Evolutionary conservation across 2,329 filamentous ascomycete species (phyloP).

Genomic region (Penicillium sp.): DNA sequence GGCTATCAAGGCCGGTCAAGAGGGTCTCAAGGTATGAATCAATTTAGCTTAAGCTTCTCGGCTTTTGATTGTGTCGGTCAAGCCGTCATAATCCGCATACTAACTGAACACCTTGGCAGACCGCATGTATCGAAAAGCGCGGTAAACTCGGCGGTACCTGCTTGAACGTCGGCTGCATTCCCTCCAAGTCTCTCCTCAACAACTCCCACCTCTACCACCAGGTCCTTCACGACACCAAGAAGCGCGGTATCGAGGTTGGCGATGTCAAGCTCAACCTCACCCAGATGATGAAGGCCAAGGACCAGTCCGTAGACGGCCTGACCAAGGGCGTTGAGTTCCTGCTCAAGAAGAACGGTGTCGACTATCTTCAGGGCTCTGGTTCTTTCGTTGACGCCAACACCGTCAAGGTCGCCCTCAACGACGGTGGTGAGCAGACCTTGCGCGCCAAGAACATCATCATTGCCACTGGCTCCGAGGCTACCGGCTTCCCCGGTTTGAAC

Average conservation of each 20-base stretch:
- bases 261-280: conserved; percentile 94
- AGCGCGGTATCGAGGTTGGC: conserved; percentile 93
- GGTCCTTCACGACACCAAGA: conserved; percentile 94
- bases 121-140: conserved; percentile 97
- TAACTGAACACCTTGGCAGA: conserved; percentile 52
- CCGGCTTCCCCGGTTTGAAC: conserved; percentile 91
- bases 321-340: conserved; percentile 98
- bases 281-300: conserved; percentile 99
- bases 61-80: neutral
- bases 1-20: conserved; percentile 97
- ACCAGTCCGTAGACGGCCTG: conserved; percentile 79
- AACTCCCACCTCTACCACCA: conserved; percentile 98
- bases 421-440: conserved; percentile 85
- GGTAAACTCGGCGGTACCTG: conserved; percentile 93
- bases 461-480: conserved; percentile 91
- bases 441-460: conserved; percentile 97
- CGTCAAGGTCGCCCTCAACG: conserved; percentile 82
- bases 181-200: conserved; percentile 98
- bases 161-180: conserved; percentile 98
- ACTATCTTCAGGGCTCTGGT: conserved; percentile 93
- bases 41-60: neutral
- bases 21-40: conserved; percentile 79
- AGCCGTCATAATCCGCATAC: conserved; percentile 1
- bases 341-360: conserved; percentile 98
- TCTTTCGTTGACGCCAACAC: conserved; percentile 87